Conservation (phyloP, 768 basidiomycete genomes). For the Tulasnella sp. region DNA sequence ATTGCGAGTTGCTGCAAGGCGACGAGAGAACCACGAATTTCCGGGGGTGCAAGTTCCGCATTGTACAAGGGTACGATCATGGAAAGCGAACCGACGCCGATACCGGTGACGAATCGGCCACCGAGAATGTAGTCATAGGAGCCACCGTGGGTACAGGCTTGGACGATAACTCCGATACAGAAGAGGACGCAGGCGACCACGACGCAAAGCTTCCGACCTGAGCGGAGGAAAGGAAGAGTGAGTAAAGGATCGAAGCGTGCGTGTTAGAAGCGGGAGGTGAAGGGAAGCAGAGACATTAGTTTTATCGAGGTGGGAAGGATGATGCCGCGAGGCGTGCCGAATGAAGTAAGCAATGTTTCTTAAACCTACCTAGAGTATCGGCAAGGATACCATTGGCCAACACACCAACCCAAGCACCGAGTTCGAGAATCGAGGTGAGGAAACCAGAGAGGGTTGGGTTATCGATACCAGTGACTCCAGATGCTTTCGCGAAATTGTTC, state of each 20-base stretch:
- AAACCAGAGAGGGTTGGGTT: conserved; percentile 37
- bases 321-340: too few relatives aligned
- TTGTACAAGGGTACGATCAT: conserved; percentile 85
- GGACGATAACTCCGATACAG: conserved; percentile 70
- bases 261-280: not conserved
- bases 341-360: too few relatives aligned
- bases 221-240: not conserved
- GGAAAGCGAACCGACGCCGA: conserved; percentile 77
- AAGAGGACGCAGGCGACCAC: conserved; percentile 55
- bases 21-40: conserved; percentile 76
- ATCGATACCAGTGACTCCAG: not conserved
- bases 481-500: not conserved
- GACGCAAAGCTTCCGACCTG: conserved; percentile 9
- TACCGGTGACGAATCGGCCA: conserved; percentile 71
- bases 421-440: conserved; percentile 28
- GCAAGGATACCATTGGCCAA: conserved; percentile 68
- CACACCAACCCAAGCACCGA: conserved; percentile 67
- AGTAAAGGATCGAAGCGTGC: conserved; percentile 22
- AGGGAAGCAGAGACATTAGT: not conserved
- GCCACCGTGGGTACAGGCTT: conserved; percentile 52
- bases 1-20: conserved; percentile 80
- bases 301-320: too few relatives aligned
- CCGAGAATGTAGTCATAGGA: conserved; percentile 48
- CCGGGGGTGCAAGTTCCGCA: conserved; percentile 66
- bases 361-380: conserved; percentile 53